Evolutionary conservation across 768 basidiomycete species (phyloP).

Genomic region (Collybiopsis confluens): DNA sequence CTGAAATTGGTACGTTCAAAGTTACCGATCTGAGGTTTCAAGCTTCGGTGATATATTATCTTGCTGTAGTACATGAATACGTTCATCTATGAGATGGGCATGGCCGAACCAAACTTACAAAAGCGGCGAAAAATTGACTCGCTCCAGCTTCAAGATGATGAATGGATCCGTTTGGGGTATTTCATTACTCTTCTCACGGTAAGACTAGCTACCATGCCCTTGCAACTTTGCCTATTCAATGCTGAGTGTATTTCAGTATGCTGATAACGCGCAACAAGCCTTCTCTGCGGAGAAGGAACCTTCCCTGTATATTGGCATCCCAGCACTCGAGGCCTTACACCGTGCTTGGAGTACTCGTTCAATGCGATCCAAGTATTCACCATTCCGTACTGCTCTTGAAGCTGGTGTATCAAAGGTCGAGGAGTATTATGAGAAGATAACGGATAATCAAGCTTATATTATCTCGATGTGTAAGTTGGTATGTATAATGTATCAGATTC

Average conservation of each 20-base stretch:
- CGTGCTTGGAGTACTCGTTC: conserved; percentile 17
- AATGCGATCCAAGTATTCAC: conserved; percentile 13
- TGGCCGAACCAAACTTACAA: conserved; percentile 13
- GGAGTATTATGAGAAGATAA: conserved; percentile 29
- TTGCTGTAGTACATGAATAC: conserved; percentile 12
- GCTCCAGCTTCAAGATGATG: conserved; percentile 13
- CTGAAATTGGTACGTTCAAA: conserved; percentile 13
- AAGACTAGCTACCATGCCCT: not conserved
- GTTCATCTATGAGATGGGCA: conserved; percentile 20
- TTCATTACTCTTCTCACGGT: conserved; percentile 18
- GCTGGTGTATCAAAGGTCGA: conserved; percentile 26
- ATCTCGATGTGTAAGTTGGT: conserved; percentile 26
- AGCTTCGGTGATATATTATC: conserved; percentile 4
- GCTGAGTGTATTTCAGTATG: conserved; percentile 16
- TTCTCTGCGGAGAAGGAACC: conserved; percentile 24
- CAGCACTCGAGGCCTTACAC: conserved; percentile 24
- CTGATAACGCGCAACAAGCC: conserved; percentile 25
- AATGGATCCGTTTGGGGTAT: conserved; percentile 19
- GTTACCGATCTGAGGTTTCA: too few species aligned
- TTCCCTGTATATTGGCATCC: conserved; percentile 21
- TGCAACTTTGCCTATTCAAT: not conserved
- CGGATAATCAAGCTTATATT: conserved; percentile 25
- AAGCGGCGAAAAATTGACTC: conserved; percentile 13
- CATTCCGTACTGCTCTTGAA: conserved; percentile 18
- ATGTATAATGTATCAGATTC: not conserved